Conservation (phyloP, 371 early-diverging fungal genomes). For the Mortierella sp. region DNA sequence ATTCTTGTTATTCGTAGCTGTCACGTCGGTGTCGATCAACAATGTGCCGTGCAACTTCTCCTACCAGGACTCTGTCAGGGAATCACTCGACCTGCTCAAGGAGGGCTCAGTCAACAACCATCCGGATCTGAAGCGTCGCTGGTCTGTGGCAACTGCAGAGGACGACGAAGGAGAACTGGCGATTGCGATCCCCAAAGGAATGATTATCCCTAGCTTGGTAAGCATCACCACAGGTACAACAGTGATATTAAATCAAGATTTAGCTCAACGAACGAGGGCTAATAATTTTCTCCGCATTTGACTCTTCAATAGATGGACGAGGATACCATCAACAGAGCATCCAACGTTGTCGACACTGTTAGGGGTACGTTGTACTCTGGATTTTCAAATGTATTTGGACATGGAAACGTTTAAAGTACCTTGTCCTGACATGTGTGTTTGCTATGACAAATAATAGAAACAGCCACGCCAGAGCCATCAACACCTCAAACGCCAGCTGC, state of each 20-base stretch:
- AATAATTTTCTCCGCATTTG: conserved; percentile 35
- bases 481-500: conserved; percentile 51
- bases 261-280: neutral
- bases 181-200: conserved; percentile 69
- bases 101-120: conserved; percentile 70
- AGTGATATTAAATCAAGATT: neutral
- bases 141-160: conserved; percentile 69
- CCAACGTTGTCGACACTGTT: conserved; percentile 32
- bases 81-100: conserved; percentile 61
- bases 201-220: conserved; percentile 49
- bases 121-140: conserved; percentile 69
- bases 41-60: conserved; percentile 65
- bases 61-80: conserved; percentile 67
- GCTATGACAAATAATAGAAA: conserved; percentile 9
- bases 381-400: neutral
- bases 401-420: neutral
- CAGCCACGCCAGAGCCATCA: conserved; percentile 46
- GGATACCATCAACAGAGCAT: conserved; percentile 31
- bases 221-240: conserved; percentile 15
- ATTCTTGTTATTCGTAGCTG: conserved; percentile 59
- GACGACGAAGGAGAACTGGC: conserved; percentile 79
- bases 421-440: neutral
- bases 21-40: conserved; percentile 71
- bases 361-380: conserved; percentile 22
- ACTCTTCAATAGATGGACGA: conserved; percentile 33